Conservation (phyloP, 768 basidiomycete species). For the Scleroderma bovista region DNA sequence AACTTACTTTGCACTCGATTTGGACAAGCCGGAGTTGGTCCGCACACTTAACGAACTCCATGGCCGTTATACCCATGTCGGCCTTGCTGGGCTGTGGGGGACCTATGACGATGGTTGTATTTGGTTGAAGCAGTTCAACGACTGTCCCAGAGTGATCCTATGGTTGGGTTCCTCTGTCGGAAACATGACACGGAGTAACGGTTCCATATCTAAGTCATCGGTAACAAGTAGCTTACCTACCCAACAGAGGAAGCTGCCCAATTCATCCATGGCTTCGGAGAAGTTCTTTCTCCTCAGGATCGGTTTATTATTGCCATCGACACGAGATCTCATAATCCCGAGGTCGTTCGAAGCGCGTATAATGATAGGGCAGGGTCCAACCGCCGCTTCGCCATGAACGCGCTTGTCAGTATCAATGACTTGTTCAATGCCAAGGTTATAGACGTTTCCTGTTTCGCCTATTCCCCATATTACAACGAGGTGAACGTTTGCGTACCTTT, state of each 20-base stretch:
- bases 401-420: neutral
- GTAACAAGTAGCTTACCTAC: neutral
- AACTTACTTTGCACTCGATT: conserved; percentile 5
- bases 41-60: conserved; percentile 3
- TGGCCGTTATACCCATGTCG: conserved; percentile 3
- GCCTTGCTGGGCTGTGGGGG: conserved; percentile 6
- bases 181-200: conserved; percentile 4
- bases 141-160: conserved; percentile 1
- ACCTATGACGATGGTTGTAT: conserved; percentile 6
- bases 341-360: conserved; percentile 1
- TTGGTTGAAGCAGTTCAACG: neutral
- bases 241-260: neutral
- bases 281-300: conserved; percentile 1
- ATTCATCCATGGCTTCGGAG: conserved; percentile 2
- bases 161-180: conserved; percentile 8
- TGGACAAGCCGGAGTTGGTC: conserved; percentile 5
- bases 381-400: conserved; percentile 4
- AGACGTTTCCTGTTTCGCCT: conserved; percentile 1
- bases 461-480: conserved; percentile 3
- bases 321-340: neutral
- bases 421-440: neutral
- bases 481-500: neutral
- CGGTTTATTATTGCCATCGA: conserved; percentile 4
- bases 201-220: neutral
- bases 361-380: conserved; percentile 2